phyloP scores from a whole-genome alignment of 257 asterid genomes.

The Solanum bukasovii region DNA sequence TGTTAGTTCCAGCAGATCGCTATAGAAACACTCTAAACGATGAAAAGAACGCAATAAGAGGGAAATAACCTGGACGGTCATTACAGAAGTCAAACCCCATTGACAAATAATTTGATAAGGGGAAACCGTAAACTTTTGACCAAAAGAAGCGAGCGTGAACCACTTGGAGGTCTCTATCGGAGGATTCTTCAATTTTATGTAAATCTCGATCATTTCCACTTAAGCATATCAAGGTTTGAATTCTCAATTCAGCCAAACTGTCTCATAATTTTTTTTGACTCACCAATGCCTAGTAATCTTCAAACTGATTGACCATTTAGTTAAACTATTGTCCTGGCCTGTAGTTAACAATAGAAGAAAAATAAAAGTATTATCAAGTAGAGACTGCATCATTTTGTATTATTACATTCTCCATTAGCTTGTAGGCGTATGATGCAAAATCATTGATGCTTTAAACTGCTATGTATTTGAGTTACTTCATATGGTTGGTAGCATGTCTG shows the following conservation, averaged over 20 bases:
- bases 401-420: neutral
- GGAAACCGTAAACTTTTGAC: neutral
- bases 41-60: neutral
- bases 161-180: neutral
- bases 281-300: neutral
- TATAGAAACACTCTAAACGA: too few species aligned
- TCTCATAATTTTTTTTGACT: neutral
- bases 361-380: neutral
- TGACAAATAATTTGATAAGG: neutral
- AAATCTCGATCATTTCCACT: neutral
- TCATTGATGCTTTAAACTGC: neutral
- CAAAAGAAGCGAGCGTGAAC: neutral
- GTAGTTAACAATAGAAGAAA: neutral
- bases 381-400: neutral
- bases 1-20: neutral
- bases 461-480: neutral
- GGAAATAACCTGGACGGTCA: neutral
- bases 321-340: neutral
- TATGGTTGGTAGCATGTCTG: neutral
- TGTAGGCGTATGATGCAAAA: neutral
- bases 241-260: neutral
- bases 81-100: neutral
- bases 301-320: neutral
- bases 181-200: neutral
- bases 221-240: neutral